A percentile compares a stretch with the other conserved stretches of the same genome.
These are phyloP conservation scores for Talaromyces adpressus DNA, from an alignment of 495 filamentous ascomycete species.

Conservation along the genomic window DNA sequence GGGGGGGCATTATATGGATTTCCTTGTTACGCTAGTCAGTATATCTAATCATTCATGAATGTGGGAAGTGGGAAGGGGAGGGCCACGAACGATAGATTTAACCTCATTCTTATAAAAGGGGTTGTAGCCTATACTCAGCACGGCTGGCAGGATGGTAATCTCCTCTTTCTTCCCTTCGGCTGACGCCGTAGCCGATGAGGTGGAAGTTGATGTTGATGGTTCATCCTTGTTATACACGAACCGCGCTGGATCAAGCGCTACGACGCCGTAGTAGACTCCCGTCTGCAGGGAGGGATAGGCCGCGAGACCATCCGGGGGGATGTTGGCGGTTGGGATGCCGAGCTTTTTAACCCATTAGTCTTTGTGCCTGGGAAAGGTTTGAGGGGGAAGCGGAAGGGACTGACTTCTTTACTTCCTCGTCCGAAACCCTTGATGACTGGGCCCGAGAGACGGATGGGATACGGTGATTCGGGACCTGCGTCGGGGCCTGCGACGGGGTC, in stretches of 20 bases:
- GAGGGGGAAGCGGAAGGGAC: not conserved
- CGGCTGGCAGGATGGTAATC: constrained; percentile 70
- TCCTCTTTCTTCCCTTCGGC: constrained; percentile 5
- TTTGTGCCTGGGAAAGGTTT: not conserved
- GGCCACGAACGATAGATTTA: constrained; percentile 52
- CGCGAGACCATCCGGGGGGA: constrained; percentile 69
- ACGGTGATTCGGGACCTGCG: constrained; percentile 65
- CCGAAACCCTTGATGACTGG: constrained; percentile 90
- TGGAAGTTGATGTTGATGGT: not conserved
- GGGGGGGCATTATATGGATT: constrained; percentile 75
- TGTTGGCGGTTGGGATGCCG: constrained; percentile 95
- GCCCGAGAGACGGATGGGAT: constrained; percentile 73
- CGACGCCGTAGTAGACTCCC: constrained; percentile 91
- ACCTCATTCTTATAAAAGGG: constrained; percentile 87
- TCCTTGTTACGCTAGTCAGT: constrained; percentile 37
- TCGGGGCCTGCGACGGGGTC: constrained; percentile 61
- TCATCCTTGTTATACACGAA: constrained; percentile 12
- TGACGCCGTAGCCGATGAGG: not conserved
- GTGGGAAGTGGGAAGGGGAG: not conserved
- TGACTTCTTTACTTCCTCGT: constrained; percentile 79
- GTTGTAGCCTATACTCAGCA: constrained; percentile 94
- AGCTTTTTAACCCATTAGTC: constrained; percentile 39
- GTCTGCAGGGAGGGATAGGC: constrained; percentile 64
- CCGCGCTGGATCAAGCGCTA: constrained; percentile 46
- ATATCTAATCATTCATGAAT: not conserved